phyloP scores from a whole-genome alignment of 345 rosid genomes.

The Citrus australasica region DNA sequence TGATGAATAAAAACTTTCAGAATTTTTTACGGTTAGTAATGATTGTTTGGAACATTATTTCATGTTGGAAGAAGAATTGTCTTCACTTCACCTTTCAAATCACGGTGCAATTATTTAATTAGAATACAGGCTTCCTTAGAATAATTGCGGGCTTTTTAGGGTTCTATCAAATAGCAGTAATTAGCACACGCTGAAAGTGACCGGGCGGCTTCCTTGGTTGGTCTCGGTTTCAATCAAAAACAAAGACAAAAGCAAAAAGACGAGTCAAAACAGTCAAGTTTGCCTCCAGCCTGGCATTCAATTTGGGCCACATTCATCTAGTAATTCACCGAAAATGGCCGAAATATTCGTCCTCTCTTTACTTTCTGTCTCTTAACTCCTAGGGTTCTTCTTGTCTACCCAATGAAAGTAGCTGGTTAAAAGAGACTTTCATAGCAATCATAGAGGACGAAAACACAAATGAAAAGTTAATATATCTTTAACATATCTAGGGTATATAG shows the following conservation, averaged over 20 bases:
- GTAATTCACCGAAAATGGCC: not conserved
- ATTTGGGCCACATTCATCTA: not conserved
- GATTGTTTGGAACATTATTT: not conserved
- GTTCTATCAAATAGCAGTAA: too few species aligned
- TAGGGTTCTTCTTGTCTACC: not conserved
- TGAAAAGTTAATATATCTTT: too few species aligned
- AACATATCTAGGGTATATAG: too few species aligned
- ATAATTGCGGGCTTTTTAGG: not conserved
- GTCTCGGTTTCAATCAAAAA: not conserved
- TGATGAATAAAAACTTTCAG: too few species aligned
- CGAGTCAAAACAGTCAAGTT: conserved; percentile 11
- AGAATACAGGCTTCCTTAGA: not conserved
- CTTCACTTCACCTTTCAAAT: not conserved
- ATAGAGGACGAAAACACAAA: too few species aligned
- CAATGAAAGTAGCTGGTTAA: not conserved
- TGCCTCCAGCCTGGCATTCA: conserved; percentile 19
- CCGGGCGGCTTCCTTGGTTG: conserved; percentile 4
- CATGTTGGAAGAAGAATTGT: not conserved
- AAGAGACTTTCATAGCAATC: not conserved
- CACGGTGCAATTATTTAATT: not conserved
- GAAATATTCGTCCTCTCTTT: not conserved
- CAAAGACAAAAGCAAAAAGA: not conserved
- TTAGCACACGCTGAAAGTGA: conserved; percentile 20
- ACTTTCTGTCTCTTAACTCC: not conserved
- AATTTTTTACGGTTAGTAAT: not conserved